Base-by-base conservation (phyloP, 2,329 filamentous ascomycete genomes). In the Colletotrichum sp. region DNA sequence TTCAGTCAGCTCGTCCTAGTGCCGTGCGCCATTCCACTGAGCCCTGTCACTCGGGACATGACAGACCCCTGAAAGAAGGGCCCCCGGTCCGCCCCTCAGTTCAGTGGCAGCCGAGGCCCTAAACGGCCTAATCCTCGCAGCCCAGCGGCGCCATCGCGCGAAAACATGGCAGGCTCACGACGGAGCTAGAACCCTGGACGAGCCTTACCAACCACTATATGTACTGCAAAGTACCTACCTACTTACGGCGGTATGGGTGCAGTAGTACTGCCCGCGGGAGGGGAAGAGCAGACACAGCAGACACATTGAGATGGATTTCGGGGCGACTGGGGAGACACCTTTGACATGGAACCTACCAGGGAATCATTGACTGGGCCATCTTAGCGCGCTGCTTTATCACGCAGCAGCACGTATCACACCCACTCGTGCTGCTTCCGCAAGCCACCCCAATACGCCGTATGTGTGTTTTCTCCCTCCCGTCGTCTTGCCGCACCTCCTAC, bases 401-500 rank as follows among this genome's bases (percentile, higher is more conserved):
- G 36, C 62, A 66, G 34, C 34, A 66, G 34, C 28, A 13, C 13
- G 13, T 28, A 48, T 28, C 62, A 43, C 13, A 25, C 28, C 22
- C 25, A 48, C 10, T 30, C 28, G 39, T 70, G 71, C 27, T 34
- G 34, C 30, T 32, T 65, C 58, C 39, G 58, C 66, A 70, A 65
- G 71, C 71, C 71, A 70, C 71, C 62, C 34, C 30, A 64, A 64
- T 27, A n/a, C 60, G 60, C 30, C 30, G 64, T 72, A 64, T 48
- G 39, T 43, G 61, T 75, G 70, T 73, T 73, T 64, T 65, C 72
- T 71, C 61, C 32, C 64, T 72, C 39, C 58, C 58, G 68, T 55
- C 28, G 28, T 48, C 64, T 73, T 75, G 73, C 70, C 70, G 70
- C 73, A 64, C 64, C 70, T 73, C 70, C 64, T 66, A 64, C 56